Percentiles rank a stretch among this genome's conserved stretches.
Conservation (phyloP, 352 stramenopile species). For the Phytophthora multivora region DNA sequence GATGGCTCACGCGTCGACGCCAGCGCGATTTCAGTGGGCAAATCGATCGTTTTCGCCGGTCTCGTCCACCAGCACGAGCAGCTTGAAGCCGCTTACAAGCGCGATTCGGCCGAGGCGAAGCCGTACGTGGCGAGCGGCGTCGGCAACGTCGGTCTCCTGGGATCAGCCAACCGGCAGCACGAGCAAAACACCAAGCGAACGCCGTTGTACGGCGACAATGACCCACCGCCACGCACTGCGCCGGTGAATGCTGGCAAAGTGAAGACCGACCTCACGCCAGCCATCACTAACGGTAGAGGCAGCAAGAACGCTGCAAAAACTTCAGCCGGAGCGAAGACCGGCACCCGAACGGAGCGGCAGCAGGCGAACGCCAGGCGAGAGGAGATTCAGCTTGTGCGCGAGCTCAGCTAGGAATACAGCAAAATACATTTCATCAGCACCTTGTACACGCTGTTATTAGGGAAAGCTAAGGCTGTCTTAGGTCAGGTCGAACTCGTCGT, state of each 20-base stretch:
- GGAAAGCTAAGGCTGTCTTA: conserved; percentile 28
- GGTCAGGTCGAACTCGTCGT: conserved; percentile 82
- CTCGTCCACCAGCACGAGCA: conserved; percentile 55
- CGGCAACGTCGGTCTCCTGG: conserved; percentile 59
- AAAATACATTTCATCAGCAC: conserved; percentile 25
- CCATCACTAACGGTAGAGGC: conserved; percentile 9
- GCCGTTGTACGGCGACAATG: conserved; percentile 15
- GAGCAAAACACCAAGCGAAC: conserved; percentile 35
- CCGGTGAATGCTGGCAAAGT: conserved; percentile 24
- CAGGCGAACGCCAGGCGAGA: conserved; percentile 45
- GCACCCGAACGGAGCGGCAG: conserved; percentile 47
- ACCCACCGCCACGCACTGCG: conserved; percentile 10
- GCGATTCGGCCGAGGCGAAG: conserved; percentile 13
- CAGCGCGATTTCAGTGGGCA: conserved; percentile 68
- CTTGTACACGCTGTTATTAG: conserved; percentile 8
- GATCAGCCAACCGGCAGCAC: conserved; percentile 15
- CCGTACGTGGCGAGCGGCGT: conserved; percentile 58
- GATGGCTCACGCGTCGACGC: conserved; percentile 65
- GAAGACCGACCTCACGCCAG: conserved; percentile 34
- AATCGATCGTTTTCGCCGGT: conserved; percentile 71
- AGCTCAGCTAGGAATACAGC: conserved; percentile 41
- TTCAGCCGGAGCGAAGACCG: conserved; percentile 7
- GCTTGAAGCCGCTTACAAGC: conserved; percentile 26
- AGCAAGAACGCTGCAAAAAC: conserved; percentile 9
- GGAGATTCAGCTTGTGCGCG: conserved; percentile 65